phyloP scores from a whole-genome alignment of 2,329 filamentous ascomycete species.

The Stromatinia cepivora region DNA sequence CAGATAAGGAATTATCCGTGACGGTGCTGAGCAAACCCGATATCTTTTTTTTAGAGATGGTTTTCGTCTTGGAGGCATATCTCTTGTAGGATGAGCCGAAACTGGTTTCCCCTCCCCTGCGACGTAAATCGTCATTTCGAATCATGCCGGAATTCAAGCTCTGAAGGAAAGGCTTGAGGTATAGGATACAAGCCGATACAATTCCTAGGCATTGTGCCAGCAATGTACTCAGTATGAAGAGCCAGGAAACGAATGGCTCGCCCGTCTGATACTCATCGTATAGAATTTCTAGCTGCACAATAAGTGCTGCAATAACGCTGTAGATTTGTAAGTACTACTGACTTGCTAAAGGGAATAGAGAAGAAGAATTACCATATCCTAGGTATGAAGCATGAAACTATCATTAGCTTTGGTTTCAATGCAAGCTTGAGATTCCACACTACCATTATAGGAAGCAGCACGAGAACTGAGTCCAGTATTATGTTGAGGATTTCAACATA shows the following conservation, averaged over 20 bases:
- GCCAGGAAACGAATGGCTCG: constrained; percentile 3
- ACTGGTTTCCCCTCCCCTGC: neutral
- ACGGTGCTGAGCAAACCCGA: neutral
- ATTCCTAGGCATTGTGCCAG: constrained; percentile 5
- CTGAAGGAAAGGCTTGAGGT: constrained; percentile 15
- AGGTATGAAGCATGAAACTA: constrained; percentile 1
- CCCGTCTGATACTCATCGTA: neutral
- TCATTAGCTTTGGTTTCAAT: neutral
- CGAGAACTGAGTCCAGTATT: neutral
- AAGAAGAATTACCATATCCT: constrained; percentile 6
- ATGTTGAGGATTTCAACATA: constrained; percentile 2
- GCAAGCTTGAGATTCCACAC: constrained; percentile 8
- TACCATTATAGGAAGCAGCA: neutral
- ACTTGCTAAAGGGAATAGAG: neutral
- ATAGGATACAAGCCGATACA: constrained; percentile 17
- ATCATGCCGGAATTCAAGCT: constrained; percentile 16
- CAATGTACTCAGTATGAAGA: constrained; percentile 10
- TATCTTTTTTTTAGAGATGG: neutral
- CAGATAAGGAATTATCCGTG: neutral
- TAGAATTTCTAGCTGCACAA: neutral
- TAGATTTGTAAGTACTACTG: neutral
- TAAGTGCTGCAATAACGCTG: constrained; percentile 3
- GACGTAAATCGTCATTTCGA: constrained; percentile 12
- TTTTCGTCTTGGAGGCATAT: constrained; percentile 8
- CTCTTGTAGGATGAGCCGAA: neutral